A percentile compares a stretch with the other conserved stretches of the same genome.
These are phyloP conservation scores for Sclerotiophoma versabilis DNA, from an alignment of 2,329 filamentous ascomycete species.

Conservation along the genomic window DNA sequence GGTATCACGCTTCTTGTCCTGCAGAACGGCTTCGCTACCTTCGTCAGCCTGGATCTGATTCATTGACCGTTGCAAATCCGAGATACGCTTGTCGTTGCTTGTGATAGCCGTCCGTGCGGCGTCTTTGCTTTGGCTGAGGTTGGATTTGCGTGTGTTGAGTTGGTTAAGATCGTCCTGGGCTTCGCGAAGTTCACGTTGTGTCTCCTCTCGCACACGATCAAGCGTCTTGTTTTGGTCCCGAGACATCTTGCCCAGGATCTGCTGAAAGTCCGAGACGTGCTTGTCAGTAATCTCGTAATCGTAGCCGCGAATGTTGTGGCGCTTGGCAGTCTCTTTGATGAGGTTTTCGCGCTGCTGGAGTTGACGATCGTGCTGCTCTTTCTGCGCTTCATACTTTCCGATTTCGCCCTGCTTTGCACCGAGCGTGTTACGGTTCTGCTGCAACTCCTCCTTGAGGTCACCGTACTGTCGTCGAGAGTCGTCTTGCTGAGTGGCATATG, in stretches of 20 bases:
- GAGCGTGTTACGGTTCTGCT: conserved; percentile 52
- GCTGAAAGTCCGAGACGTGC: conserved; percentile 78
- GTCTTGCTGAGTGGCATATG: conserved; percentile 69
- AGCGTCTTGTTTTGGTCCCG: conserved; percentile 81
- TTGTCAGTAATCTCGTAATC: conserved; percentile 78
- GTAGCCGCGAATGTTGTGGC: conserved; percentile 83
- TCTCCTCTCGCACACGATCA: conserved; percentile 75
- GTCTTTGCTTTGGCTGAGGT: conserved; percentile 75
- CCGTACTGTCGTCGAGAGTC: conserved; percentile 69
- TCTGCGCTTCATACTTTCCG: conserved; percentile 84
- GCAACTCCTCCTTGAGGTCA: conserved; percentile 64
- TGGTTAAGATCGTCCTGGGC: conserved; percentile 76
- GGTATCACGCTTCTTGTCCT: conserved; percentile 75
- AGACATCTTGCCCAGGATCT: conserved; percentile 75
- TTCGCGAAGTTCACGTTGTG: conserved; percentile 74
- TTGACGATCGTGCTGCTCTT: conserved; percentile 85
- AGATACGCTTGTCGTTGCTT: conserved; percentile 74
- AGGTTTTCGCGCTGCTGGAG: conserved; percentile 73
- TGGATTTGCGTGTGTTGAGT: conserved; percentile 76
- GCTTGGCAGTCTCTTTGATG: conserved; percentile 77
- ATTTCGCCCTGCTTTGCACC: conserved; percentile 65
- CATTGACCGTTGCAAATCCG: conserved; percentile 70
- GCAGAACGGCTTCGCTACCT: conserved; percentile 78
- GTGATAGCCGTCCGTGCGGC: conserved; percentile 75
- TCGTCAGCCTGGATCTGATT: conserved; percentile 84